Percentiles rank a stretch among this genome's conserved stretches.
These are phyloP conservation scores for Herpetomonas tarakana DNA, from an alignment of 208 protist species.

Conservation along the genomic window DNA sequence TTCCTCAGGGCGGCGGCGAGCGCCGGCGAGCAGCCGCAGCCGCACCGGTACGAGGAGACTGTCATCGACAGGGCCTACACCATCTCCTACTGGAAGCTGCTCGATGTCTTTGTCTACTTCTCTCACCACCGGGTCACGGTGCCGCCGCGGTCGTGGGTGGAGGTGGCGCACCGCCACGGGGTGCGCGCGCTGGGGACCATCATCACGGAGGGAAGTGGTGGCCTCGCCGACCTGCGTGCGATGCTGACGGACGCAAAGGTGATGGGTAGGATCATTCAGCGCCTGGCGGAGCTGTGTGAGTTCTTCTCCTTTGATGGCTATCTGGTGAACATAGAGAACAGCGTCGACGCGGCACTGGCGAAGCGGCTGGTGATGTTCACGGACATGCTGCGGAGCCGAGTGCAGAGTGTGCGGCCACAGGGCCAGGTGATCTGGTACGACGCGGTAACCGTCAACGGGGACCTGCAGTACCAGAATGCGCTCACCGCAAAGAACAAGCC, in stretches of 20 bases:
- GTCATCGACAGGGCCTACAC: constrained; percentile 47
- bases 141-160: constrained; percentile 82
- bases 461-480: constrained; percentile 73
- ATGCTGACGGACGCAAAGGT: constrained; percentile 43
- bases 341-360: constrained; percentile 25
- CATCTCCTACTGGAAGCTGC: constrained; percentile 63
- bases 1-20: constrained; percentile 11
- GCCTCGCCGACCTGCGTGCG: constrained; percentile 19
- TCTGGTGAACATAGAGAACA: constrained; percentile 89
- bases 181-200: constrained; percentile 83
- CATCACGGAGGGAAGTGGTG: constrained; percentile 70
- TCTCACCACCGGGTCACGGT: constrained; percentile 77
- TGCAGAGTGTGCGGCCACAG: constrained; percentile 11
- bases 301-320: constrained; percentile 91
- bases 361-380: constrained; percentile 58
- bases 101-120: constrained; percentile 91
- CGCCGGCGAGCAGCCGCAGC: background rate
- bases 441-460: constrained; percentile 58
- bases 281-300: constrained; percentile 56
- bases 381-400: constrained; percentile 39
- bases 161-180: constrained; percentile 69
- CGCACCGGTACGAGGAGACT: constrained; percentile 1
- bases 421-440: constrained; percentile 91
- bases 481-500: constrained; percentile 68
- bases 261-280: constrained; percentile 33